Base-by-base conservation (phyloP, 805 yeast genomes). In the Kregervanrija fluxuum region DNA sequence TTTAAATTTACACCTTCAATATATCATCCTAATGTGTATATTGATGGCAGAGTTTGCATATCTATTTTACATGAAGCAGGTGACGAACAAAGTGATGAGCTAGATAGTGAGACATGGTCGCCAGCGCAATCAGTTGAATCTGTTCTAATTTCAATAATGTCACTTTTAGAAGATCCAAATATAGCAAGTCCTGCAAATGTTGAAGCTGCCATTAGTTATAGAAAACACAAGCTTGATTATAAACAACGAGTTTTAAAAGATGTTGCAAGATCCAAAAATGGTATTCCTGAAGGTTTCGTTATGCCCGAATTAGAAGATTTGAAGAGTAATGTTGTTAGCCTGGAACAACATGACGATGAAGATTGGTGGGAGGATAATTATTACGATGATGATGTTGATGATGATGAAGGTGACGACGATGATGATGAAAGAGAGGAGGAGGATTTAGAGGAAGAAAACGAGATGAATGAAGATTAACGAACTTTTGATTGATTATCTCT, bases 1-100 rank as follows among this genome's bases (percentile, higher is more conserved):
- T 93, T 90, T 69, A 75, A 95, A 55, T 91, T 91, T 70, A 85
- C 95, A 3, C 96, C 97, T 12, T 85, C 96, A 37, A 87, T 91
- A 54, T 91, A 83, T 66, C 99, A 91, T 60, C 99, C 99, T 30
- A 93, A 91, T 62, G 95, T 91, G 42, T 91, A 93, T 67, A 78
- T 86, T 47, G 97, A 91, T 66, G 98, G 99, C 17, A 70, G 95
- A 57, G 73, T 93, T 39, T 91, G 99, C 70, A 90, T 91, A 48
- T 88, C 96, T 40, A 91, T 91, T 50, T 71, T 91, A 48, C 98
- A 91, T 64, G 86, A 85, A 51, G 84, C 90, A 9, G 96, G 96
- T 17, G 48, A 52, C 35, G 97, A 90, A 59, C 89, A 85, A 30
- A 82, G 91, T 35, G 98, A 90, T 56, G 96, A 90, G 62, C 91